phyloP scores from a whole-genome alignment of 2,329 filamentous ascomycete genomes.

The Fusarium keratoplasticum region DNA sequence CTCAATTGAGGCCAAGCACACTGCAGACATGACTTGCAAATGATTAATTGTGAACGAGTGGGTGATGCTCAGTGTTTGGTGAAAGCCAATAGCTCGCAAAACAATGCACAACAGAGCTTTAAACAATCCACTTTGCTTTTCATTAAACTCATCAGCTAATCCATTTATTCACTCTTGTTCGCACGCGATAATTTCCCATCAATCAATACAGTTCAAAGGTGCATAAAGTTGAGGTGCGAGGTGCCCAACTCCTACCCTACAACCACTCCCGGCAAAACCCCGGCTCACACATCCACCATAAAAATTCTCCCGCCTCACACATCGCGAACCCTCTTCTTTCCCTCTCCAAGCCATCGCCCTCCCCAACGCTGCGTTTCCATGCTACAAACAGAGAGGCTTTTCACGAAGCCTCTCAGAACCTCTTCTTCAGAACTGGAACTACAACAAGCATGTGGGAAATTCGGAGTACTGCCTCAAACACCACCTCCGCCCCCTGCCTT shows the following conservation, averaged over 20 bases:
- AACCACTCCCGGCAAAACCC: conserved; percentile 16
- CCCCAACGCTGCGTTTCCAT: conserved; percentile 96
- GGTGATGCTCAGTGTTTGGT: background rate
- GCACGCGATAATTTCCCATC: background rate
- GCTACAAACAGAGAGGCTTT: conserved; percentile 77
- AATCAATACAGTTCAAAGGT: background rate
- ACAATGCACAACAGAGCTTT: background rate
- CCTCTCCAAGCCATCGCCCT: conserved; percentile 76
- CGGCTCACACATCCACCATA: conserved; percentile 21
- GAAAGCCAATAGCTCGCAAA: background rate
- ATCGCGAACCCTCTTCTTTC: conserved; percentile 47
- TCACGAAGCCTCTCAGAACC: conserved; percentile 31
- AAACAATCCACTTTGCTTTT: background rate
- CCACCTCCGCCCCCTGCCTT: conserved; percentile 39
- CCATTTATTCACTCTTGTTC: background rate
- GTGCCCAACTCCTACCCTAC: conserved; percentile 20
- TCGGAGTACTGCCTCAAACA: conserved; percentile 89
- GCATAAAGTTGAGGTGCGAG: background rate
- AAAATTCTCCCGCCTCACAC: conserved; percentile 26
- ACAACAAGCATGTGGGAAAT: conserved; percentile 88
- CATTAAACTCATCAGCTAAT: too few relatives aligned
- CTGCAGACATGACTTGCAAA: too few relatives aligned
- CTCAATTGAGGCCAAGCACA: too few relatives aligned
- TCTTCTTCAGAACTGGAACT: conserved; percentile 30
- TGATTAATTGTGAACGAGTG: background rate